Conservation (phyloP, 768 basidiomycete genomes). For the Mycena filopes region DNA sequence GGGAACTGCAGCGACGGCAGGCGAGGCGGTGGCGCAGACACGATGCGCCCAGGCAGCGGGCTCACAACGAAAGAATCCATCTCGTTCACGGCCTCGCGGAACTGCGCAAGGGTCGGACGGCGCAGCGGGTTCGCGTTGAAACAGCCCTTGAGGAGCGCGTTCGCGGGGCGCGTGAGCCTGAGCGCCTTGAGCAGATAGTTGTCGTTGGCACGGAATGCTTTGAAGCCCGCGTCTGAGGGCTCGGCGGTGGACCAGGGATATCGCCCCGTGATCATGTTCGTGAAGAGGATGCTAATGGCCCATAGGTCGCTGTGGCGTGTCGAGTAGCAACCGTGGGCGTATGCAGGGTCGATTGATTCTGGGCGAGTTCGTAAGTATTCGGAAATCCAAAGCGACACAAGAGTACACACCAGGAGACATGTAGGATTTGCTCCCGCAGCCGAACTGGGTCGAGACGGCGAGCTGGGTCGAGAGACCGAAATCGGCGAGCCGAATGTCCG, state of each 20-base stretch:
- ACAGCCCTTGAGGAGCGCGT: too few species aligned
- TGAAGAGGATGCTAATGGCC: conserved; percentile 15
- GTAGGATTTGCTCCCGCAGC: conserved; percentile 12
- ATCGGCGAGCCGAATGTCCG: conserved; percentile 58
- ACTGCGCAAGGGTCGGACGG: too few species aligned
- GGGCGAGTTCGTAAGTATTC: background rate
- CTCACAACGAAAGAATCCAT: conserved; percentile 10
- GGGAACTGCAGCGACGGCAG: background rate
- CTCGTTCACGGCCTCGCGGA: too few species aligned
- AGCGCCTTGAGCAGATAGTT: conserved; percentile 15
- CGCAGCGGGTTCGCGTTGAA: too few species aligned
- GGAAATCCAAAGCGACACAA: background rate
- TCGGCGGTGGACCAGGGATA: conserved; percentile 14
- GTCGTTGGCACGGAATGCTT: conserved; percentile 11
- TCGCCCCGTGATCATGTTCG: conserved; percentile 9
- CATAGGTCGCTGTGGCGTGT: too few species aligned
- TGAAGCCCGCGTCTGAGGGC: background rate
- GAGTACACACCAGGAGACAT: conserved; percentile 24
- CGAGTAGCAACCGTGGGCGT: background rate
- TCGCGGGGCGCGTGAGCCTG: conserved; percentile 8
- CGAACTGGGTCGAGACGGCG: conserved; percentile 7
- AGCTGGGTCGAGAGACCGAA: conserved; percentile 58
- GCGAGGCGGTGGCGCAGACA: background rate
- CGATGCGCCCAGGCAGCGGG: too few species aligned
- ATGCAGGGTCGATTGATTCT: conserved; percentile 7